These are phyloP conservation scores for Macrolepiota fuliginosa DNA, from an alignment of 768 basidiomycete genomes.

Conservation along the genomic window DNA sequence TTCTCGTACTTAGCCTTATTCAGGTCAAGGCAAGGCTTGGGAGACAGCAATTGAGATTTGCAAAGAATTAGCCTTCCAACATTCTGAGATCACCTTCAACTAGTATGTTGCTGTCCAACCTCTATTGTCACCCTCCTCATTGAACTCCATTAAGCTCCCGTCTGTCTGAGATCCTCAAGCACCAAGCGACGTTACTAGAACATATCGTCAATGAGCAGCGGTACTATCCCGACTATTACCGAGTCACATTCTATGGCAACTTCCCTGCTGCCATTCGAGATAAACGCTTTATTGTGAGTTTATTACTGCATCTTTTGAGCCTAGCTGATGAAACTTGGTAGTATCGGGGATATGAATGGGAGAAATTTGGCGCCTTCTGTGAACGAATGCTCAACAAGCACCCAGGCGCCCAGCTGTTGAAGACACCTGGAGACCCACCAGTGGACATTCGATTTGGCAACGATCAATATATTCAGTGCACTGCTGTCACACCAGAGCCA, in stretches of 20 bases:
- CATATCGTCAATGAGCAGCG: conserved; percentile 82
- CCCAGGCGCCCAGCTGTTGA: conserved; percentile 78
- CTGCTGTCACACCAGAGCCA: conserved; percentile 81
- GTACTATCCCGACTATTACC: conserved; percentile 91
- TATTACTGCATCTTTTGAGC: neutral
- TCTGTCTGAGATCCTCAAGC: conserved; percentile 80
- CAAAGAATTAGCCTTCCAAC: conserved; percentile 87
- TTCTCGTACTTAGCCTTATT: neutral
- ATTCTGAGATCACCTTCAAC: conserved; percentile 87
- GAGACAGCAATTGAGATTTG: conserved; percentile 92
- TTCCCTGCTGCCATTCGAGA: conserved; percentile 83
- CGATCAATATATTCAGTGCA: conserved; percentile 88
- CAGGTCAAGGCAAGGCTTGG: conserved; percentile 97
- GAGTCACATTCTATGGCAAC: conserved; percentile 90
- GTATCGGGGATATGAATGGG: conserved; percentile 96
- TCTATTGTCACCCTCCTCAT: conserved; percentile 4
- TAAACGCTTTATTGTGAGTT: conserved; percentile 85
- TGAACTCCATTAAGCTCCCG: conserved; percentile 51
- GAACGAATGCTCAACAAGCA: conserved; percentile 92
- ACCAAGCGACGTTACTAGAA: conserved; percentile 85
- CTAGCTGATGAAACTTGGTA: conserved; percentile 25
- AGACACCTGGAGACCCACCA: conserved; percentile 69
- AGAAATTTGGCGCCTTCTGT: conserved; percentile 86
- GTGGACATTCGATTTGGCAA: conserved; percentile 77
- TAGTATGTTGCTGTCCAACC: conserved; percentile 52